Conservation (phyloP, 768 basidiomycete species). For the Termitomyces sp. region DNA sequence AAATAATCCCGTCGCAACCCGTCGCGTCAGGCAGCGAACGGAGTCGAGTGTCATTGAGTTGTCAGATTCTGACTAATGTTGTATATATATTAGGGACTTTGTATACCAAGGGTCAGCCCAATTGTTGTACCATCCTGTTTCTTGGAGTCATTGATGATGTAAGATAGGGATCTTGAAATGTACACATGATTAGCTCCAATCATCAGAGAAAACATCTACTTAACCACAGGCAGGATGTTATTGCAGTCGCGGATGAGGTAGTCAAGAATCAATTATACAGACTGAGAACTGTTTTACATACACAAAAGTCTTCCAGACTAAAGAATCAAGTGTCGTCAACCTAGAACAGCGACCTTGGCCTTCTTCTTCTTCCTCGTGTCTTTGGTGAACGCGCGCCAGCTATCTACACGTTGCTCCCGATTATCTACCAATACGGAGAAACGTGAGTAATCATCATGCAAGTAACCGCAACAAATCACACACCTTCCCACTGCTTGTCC, state of each 20-base stretch:
- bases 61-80: slow-evolving; percentile 39
- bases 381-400: slow-evolving; percentile 72
- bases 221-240: slow-evolving; percentile 11
- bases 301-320: slow-evolving; percentile 11
- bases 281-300: slow-evolving; percentile 17
- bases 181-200: slow-evolving; percentile 7
- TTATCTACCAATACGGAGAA: slow-evolving; percentile 36
- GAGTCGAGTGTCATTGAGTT: slow-evolving; percentile 45
- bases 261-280: slow-evolving; percentile 13
- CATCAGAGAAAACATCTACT: slow-evolving; percentile 3
- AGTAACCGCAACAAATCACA: slow-evolving; percentile 8
- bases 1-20: slow-evolving; percentile 46
- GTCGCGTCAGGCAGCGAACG: slow-evolving; percentile 41
- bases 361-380: slow-evolving; percentile 82
- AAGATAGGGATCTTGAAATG: slow-evolving; percentile 6
- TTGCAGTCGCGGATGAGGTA: slow-evolving; percentile 1
- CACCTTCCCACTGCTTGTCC: slow-evolving; percentile 88
- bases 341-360: slow-evolving; percentile 58
- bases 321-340: slow-evolving; percentile 31
- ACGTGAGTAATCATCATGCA: neutral
- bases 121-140: neutral
- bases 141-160: neutral
- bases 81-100: neutral
- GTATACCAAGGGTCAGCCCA: neutral
- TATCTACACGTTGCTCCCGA: slow-evolving; percentile 77